These are phyloP conservation scores for Aspergillus niger DNA, from an alignment of 2,329 filamentous ascomycete species.

Conservation along the genomic window DNA sequence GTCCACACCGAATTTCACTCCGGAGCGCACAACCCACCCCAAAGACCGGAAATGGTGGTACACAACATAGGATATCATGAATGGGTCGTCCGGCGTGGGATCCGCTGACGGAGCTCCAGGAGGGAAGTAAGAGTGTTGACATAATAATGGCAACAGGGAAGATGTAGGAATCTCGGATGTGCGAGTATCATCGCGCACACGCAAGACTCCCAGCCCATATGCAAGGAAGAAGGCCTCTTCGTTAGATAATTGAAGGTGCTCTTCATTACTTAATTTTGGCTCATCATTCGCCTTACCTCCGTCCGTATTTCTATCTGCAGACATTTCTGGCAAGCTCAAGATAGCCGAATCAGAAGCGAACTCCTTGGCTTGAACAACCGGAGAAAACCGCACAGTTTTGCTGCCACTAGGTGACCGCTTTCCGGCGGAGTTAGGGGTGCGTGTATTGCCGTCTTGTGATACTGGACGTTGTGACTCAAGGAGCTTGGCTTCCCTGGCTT, in stretches of 20 bases:
- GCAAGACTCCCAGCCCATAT: conserved; percentile 76
- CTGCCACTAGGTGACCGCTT: conserved; percentile 18
- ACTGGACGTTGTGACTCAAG: conserved; percentile 26
- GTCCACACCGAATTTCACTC: conserved; percentile 93
- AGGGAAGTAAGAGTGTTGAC: conserved; percentile 70
- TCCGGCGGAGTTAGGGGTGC: conserved; percentile 13
- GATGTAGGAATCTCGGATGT: conserved; percentile 52
- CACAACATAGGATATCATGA: conserved; percentile 81
- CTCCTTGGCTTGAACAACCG: conserved; percentile 65
- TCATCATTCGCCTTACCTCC: conserved; percentile 27
- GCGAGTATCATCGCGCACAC: conserved; percentile 51
- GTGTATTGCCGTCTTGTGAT: conserved; percentile 16
- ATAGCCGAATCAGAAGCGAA: conserved; percentile 43
- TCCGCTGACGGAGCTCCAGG: conserved; percentile 47
- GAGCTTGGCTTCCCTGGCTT: conserved; percentile 34
- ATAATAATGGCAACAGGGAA: conserved; percentile 67
- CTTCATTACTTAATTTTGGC: conserved; percentile 55
- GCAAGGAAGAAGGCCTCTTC: conserved; percentile 91
- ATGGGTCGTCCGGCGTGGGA: conserved; percentile 75
- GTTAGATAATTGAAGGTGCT: conserved; percentile 87
- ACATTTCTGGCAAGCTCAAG: conserved; percentile 17
- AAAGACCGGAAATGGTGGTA: conserved; percentile 97
- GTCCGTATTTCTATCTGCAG: conserved; percentile 15
- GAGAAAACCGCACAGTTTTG: conserved; percentile 72
- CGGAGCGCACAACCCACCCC: conserved; percentile 89